A percentile compares a stretch with the other conserved stretches of the same genome.
Evolutionary conservation across 2,329 filamentous ascomycete species (phyloP).

Genomic region (Fusarium hainanense): DNA sequence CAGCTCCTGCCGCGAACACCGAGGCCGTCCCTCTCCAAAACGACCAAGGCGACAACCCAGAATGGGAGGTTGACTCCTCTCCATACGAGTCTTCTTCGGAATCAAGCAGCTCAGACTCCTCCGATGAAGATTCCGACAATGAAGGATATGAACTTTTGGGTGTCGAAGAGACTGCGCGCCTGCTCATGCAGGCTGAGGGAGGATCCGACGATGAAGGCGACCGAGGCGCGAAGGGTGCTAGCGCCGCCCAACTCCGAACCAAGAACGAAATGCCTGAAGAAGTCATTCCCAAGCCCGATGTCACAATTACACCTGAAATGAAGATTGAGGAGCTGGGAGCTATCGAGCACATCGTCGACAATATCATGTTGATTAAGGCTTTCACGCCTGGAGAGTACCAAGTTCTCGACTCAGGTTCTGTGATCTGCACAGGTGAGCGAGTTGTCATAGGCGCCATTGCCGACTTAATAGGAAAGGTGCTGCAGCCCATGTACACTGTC

Average conservation of each 20-base stretch:
- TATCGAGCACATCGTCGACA: conserved; percentile 82
- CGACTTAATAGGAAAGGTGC: conserved; percentile 87
- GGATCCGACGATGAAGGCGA: conserved; percentile 82
- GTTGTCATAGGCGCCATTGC: conserved; percentile 83
- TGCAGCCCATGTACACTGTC: conserved; percentile 87
- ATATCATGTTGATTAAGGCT: conserved; percentile 81
- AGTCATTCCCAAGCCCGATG: conserved; percentile 76
- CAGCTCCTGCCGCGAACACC: conserved; percentile 20
- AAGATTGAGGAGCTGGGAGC: conserved; percentile 79
- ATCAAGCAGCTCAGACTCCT: conserved; percentile 67
- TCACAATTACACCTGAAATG: conserved; percentile 81
- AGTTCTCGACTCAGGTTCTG: conserved; percentile 85
- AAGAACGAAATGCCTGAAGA: conserved; percentile 81
- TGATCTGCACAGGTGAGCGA: conserved; percentile 82
- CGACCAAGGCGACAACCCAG: conserved; percentile 65
- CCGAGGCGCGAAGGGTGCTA: conserved; percentile 54
- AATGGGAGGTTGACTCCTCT: conserved; percentile 87
- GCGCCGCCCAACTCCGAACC: conserved; percentile 71
- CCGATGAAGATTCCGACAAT: conserved; percentile 67
- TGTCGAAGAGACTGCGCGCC: conserved; percentile 83
- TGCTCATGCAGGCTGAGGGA: conserved; percentile 85
- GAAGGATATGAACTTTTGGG: conserved; percentile 79
- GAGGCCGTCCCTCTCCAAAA: conserved; percentile 46
- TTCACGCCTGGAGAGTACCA: conserved; percentile 82
- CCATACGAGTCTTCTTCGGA: conserved; percentile 76